phyloP scores from a whole-genome alignment of 768 basidiomycete genomes.

The Wakefieldia striispora region DNA sequence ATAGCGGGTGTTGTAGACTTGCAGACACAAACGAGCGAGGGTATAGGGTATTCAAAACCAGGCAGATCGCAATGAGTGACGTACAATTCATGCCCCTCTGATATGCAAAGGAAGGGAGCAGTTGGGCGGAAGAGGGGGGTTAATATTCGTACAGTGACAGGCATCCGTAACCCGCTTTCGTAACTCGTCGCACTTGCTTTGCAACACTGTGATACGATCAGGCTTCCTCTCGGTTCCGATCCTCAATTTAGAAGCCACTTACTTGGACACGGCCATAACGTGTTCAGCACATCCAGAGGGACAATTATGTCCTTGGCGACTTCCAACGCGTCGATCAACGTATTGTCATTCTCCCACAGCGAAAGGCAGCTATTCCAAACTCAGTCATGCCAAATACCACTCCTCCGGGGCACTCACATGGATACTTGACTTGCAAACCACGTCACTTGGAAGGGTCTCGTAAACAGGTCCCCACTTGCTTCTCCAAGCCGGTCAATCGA shows the following conservation, averaged over 20 bases:
- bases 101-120: slow-evolving; percentile 37
- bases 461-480: slow-evolving; percentile 52
- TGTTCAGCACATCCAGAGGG: slow-evolving; percentile 64
- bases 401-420: slow-evolving; percentile 41
- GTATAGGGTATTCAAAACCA: slow-evolving; percentile 19
- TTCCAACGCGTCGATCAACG: slow-evolving; percentile 56
- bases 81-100: slow-evolving; percentile 23
- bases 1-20: slow-evolving; percentile 30
- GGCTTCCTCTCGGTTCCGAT: slow-evolving; percentile 10
- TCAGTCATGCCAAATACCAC: background rate
- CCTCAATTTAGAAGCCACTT: slow-evolving; percentile 16
- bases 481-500: slow-evolving; percentile 53
- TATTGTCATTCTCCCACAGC: slow-evolving; percentile 62
- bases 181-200: slow-evolving; percentile 46
- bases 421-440: slow-evolving; percentile 72
- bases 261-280: slow-evolving; percentile 64
- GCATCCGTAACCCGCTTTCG: slow-evolving; percentile 49
- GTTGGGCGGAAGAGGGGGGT: slow-evolving; percentile 39
- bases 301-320: slow-evolving; percentile 64
- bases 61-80: background rate
- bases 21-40: slow-evolving; percentile 25
- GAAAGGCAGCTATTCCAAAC: slow-evolving; percentile 50
- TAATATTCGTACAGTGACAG: slow-evolving; percentile 42
- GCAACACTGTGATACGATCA: slow-evolving; percentile 37
- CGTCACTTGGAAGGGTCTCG: slow-evolving; percentile 64